Conservation (phyloP, 1,139 yeast genomes). For the Kluyveromyces sp. region DNA sequence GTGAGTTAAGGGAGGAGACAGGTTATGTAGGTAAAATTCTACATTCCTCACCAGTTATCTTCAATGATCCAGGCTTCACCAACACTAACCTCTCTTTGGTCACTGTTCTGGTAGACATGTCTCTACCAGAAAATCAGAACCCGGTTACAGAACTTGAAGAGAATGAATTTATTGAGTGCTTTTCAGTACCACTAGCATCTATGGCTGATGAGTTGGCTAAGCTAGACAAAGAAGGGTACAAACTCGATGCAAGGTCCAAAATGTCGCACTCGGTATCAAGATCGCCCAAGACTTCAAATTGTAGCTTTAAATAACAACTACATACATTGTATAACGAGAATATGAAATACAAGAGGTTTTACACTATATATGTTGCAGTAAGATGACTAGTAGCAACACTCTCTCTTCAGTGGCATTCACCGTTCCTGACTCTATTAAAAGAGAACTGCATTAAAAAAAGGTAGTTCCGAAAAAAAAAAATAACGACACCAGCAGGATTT, state of each 20-base stretch:
- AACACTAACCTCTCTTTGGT: conserved; percentile 83
- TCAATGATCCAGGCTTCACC: conserved; percentile 90
- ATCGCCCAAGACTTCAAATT: conserved; percentile 38
- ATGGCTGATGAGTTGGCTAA: conserved; percentile 49
- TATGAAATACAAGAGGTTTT: no score
- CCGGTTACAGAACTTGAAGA: conserved; percentile 78
- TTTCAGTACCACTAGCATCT: conserved; percentile 53
- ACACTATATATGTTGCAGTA: no score
- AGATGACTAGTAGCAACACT: background rate
- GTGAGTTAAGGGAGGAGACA: conserved; percentile 88
- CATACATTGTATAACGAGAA: no score
- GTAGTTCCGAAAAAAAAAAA: conserved; percentile 9
- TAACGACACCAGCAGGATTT: conserved; percentile 29
- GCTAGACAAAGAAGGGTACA: conserved; percentile 57
- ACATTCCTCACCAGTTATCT: conserved; percentile 49
- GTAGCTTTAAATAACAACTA: no score
- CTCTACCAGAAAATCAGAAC: conserved; percentile 51
- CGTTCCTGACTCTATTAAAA: background rate
- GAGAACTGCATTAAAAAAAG: background rate
- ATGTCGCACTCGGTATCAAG: conserved; percentile 69
- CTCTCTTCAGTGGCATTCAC: background rate
- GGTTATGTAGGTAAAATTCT: conserved; percentile 61
- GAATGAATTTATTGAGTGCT: conserved; percentile 80
- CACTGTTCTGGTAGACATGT: conserved; percentile 67
- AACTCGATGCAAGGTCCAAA: conserved; percentile 83